phyloP scores from a whole-genome alignment of 805 yeast species.

The Lachancea kluyveri region DNA sequence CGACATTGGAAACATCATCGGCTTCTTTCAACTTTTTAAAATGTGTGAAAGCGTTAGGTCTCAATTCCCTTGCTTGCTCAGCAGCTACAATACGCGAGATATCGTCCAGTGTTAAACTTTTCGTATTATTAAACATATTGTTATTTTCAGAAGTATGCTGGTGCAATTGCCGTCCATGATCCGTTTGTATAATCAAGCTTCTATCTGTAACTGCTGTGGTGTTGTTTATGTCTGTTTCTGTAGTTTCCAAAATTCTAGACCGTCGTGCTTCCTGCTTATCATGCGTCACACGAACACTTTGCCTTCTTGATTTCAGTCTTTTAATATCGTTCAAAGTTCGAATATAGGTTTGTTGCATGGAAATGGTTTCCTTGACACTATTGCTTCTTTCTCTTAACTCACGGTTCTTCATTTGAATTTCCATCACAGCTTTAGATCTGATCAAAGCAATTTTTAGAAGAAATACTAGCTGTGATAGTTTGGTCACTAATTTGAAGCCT shows the following conservation, averaged over 20 bases:
- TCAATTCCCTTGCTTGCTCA: constrained; percentile 88
- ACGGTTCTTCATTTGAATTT: constrained; percentile 24
- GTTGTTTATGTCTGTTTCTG: constrained; percentile 25
- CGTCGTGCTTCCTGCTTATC: constrained; percentile 56
- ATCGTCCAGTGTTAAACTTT: constrained; percentile 86
- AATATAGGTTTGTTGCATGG: constrained; percentile 49
- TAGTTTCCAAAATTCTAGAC: constrained; percentile 57
- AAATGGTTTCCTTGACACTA: constrained; percentile 13
- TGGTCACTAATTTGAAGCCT: constrained; percentile 60
- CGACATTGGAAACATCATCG: constrained; percentile 17
- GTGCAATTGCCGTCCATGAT: constrained; percentile 35
- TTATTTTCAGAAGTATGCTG: constrained; percentile 50
- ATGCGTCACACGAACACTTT: constrained; percentile 43
- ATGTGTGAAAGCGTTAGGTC: constrained; percentile 89
- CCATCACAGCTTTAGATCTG: constrained; percentile 61
- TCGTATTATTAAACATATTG: constrained; percentile 63
- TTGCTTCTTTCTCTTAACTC: constrained; percentile 10
- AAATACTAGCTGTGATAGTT: constrained; percentile 67
- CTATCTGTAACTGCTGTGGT: constrained; percentile 18
- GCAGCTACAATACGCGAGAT: constrained; percentile 96
- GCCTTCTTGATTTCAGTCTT: constrained; percentile 66
- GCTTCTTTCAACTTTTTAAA: constrained; percentile 41
- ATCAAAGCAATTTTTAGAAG: constrained; percentile 78
- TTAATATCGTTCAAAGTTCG: constrained; percentile 72
- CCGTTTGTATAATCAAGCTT: constrained; percentile 28